Evolutionary conservation across 1,284 basidiomycete species (phyloP), one percentile per base, ranked within the genome.

Genomic region (Peniophora sp.): DNA sequence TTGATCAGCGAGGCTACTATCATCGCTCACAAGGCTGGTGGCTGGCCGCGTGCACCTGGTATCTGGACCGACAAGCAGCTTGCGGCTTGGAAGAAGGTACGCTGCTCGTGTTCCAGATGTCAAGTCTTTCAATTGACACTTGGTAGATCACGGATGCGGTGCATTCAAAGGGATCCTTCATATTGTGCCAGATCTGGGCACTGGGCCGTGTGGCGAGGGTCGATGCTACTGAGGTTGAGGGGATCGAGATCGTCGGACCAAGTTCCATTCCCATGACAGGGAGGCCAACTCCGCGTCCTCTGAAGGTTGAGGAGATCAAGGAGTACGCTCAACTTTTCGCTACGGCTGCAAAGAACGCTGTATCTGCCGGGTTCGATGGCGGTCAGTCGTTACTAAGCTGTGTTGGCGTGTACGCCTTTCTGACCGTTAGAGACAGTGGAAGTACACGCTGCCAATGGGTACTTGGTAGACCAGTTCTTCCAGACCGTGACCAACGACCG

Each of bases 181-280:
- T 81, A 51, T 76, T 66, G 58, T 24, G 66, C 3, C 78, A 82
- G 57, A 61, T 79, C 0, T 77, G 75, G 76, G 73, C 75, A 0
- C 60, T 75, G 22, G 78, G 75, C 3, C 64, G 75, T 15, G 64
- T 67, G 3, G 69, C 69, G 14, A 49, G 59, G 14, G 60, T 62
- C 2, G 54, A 60, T 0, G 57, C 67, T 10, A 61, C 70, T n/a
- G 55, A 61, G 41, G 27, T 55, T 46, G 54, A 57, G 17, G 61
- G 61, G 15, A 60, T 63, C 47, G 54, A 59, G 3, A 72, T 63
- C 53, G 64, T 64, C 6, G 50, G 51, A 9, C 66, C 9, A 61
- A 68, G 18, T 67, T 74, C 0, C 75, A 76, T 2, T 60, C 65
- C 47, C 54, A 75, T 50, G 67, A 72, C 52, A 70, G 78, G 58